A percentile compares a stretch with the other conserved stretches of the same genome.
These are phyloP conservation scores for Aureobasidium zeae DNA, from an alignment of 2,329 filamentous ascomycete genomes.

Conservation along the genomic window DNA sequence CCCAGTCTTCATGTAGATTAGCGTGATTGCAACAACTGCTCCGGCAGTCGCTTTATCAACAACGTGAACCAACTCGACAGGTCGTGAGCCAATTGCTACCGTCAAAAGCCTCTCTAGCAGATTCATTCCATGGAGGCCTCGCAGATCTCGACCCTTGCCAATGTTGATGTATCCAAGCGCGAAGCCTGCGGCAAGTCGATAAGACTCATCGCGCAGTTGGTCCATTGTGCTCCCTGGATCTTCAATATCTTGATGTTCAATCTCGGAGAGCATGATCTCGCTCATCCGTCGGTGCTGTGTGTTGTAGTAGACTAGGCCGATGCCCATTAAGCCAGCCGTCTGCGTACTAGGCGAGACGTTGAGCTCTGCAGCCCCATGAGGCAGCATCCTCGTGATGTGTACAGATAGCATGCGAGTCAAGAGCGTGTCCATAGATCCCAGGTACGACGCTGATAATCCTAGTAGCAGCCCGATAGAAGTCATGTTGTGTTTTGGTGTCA, in stretches of 20 bases:
- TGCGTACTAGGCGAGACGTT: constrained; percentile 90
- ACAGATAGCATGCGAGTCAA: constrained; percentile 90
- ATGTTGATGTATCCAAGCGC: constrained; percentile 91
- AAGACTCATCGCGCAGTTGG: constrained; percentile 84
- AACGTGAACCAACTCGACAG: constrained; percentile 84
- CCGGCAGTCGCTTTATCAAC: constrained; percentile 87
- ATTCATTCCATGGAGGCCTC: constrained; percentile 86
- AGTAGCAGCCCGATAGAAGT: constrained; percentile 92
- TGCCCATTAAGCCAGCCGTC: constrained; percentile 94
- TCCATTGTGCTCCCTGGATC: constrained; percentile 61
- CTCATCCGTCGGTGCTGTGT: constrained; percentile 98
- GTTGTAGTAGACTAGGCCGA: constrained; percentile 85
- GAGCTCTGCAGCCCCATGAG: constrained; percentile 81
- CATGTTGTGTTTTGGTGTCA: constrained; percentile 99
- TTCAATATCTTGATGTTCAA: constrained; percentile 76
- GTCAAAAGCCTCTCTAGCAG: constrained; percentile 80
- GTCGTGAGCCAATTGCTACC: constrained; percentile 79
- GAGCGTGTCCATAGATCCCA: constrained; percentile 94
- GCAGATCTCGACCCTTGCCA: constrained; percentile 77
- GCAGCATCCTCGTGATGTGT: constrained; percentile 90
- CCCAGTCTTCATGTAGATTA: constrained; percentile 97
- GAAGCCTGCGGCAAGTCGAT: constrained; percentile 87
- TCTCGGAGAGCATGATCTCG: constrained; percentile 96
- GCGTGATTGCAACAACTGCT: constrained; percentile 78
- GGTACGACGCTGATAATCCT: constrained; percentile 83